These are phyloP conservation scores for Dictyostelium discoideum DNA, from an alignment of 78 protist species.

Conservation along the genomic window dicty_2.7 NC_007091.3:801001-801500, in stretches of 20 bases:
- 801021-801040: conserved; percentile 76
- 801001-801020: conserved; percentile 59
- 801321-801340: background rate
- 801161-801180: conserved; percentile 54
- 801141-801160: background rate
- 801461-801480: conserved; percentile 27
- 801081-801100: conserved; percentile 17
- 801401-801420: background rate
- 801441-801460: conserved; percentile 32
- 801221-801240: conserved; percentile 49
- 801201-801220: conserved; percentile 42
- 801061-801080: conserved; percentile 64
- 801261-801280: conserved; percentile 52
- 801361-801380: conserved; percentile 10
- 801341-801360: background rate
- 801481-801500: background rate
- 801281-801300: conserved; percentile 8
- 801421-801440: conserved; percentile 10
- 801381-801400: background rate
- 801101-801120: conserved; percentile 20
- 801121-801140: conserved; percentile 50
- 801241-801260: conserved; percentile 76
- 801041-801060: conserved; percentile 53
- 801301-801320: background rate
- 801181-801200: conserved; percentile 79